A percentile compares a stretch with the other conserved stretches of the same genome.
Evolutionary conservation across 2,329 filamentous ascomycete genomes (phyloP).

Genomic region (Penicillium sp.): DNA sequence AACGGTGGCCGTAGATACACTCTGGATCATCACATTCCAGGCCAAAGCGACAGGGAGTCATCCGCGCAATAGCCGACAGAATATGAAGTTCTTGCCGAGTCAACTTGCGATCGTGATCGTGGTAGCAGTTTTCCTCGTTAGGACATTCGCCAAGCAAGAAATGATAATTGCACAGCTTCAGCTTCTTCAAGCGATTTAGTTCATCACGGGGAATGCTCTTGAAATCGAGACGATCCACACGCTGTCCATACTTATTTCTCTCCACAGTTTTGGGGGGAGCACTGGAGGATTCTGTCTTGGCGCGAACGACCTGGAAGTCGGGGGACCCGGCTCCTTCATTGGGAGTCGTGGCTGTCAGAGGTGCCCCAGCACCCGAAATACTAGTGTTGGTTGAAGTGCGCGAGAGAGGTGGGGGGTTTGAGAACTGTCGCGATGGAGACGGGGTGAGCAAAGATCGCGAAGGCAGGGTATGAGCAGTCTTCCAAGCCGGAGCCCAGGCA

Average conservation of each 20-base stretch:
- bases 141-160: constrained; percentile 64
- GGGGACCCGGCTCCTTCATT: constrained; percentile 41
- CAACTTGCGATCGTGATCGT: constrained; percentile 59
- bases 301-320: constrained; percentile 44
- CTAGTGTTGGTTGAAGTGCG: constrained; percentile 47
- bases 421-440: constrained; percentile 40
- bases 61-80: constrained; percentile 63
- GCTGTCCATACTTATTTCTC: constrained; percentile 63
- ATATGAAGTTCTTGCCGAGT: constrained; percentile 57
- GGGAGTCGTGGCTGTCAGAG: constrained; percentile 40
- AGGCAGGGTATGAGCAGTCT: constrained; percentile 32
- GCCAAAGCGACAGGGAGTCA: constrained; percentile 65
- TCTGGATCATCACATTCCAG: constrained; percentile 61
- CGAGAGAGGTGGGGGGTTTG: constrained; percentile 32
- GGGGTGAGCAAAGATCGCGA: constrained; percentile 37
- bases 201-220: constrained; percentile 59
- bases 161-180: constrained; percentile 67
- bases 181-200: constrained; percentile 62
- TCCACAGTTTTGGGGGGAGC: constrained; percentile 47
- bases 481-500: constrained; percentile 38
- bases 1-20: constrained; percentile 68
- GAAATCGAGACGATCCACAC: constrained; percentile 58
- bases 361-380: constrained; percentile 38
- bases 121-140: constrained; percentile 55
- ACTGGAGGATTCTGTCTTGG: constrained; percentile 35